Percentiles rank a stretch among this genome's conserved stretches.
Conservation (phyloP, 805 yeast genomes). For the Diddensiella caesifluorescens region DNA sequence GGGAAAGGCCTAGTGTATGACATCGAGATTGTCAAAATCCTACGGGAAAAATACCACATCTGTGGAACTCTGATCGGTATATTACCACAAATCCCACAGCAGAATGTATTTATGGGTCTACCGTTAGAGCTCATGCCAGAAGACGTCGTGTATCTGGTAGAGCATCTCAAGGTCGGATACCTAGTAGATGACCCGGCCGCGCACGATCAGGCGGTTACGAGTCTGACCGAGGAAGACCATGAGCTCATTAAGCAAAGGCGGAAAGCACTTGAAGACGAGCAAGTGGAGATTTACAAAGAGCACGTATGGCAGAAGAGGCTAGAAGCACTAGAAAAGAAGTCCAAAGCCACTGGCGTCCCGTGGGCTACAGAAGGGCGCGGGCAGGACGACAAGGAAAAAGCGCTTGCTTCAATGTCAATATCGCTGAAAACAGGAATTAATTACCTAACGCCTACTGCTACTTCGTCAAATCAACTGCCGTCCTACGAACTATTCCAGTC, state of each 20-base stretch:
- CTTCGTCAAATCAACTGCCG: conserved; percentile 12
- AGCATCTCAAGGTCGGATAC: conserved; percentile 36
- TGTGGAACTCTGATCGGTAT: conserved; percentile 81
- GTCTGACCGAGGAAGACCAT: conserved; percentile 18
- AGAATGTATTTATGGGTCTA: conserved; percentile 76
- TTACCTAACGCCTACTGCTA: conserved; percentile 10
- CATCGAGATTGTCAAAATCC: conserved; percentile 44
- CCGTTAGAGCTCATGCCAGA: conserved; percentile 72
- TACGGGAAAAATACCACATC: conserved; percentile 56
- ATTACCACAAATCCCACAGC: conserved; percentile 87
- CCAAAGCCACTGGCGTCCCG: conserved; percentile 7
- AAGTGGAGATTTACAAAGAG: conserved; percentile 18
- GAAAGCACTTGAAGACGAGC: conserved; percentile 18
- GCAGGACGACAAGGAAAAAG: conserved; percentile 10
- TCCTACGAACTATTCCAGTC: conserved; percentile 13
- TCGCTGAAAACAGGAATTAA: conserved; percentile 14
- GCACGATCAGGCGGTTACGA: conserved; percentile 20
- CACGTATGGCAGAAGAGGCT: conserved; percentile 18
- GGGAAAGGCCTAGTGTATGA: conserved; percentile 55
- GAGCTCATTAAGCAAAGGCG: conserved; percentile 16
- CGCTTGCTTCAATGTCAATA: conserved; percentile 8
- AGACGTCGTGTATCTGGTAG: conserved; percentile 65
- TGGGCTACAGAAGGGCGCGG: conserved; percentile 3
- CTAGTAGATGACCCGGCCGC: conserved; percentile 40
- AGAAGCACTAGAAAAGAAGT: conserved; percentile 18